A percentile compares a stretch with the other conserved stretches of the same genome.
phyloP scores from a whole-genome alignment of 176 grass and related monocot genomes.

The Aegilops tauschii region DNA sequence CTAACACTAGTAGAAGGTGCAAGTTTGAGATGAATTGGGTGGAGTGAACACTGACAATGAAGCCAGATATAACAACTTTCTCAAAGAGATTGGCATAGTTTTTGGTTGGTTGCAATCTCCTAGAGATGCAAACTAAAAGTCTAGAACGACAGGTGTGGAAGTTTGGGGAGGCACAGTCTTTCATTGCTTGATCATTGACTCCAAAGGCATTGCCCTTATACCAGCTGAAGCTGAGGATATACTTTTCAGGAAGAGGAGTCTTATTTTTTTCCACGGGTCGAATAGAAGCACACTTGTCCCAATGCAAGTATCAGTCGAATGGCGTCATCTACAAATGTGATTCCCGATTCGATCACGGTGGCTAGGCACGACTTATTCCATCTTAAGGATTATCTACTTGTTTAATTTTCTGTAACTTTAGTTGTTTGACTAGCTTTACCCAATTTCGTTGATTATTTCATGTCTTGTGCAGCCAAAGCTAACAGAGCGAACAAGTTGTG shows the following conservation, averaged over 20 bases:
- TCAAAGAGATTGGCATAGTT: too few species aligned
- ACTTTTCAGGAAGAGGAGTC: not conserved
- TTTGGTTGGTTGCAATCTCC: too few species aligned
- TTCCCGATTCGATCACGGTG: not conserved
- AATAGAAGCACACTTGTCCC: too few species aligned
- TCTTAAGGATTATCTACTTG: not conserved
- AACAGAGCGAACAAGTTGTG: not conserved
- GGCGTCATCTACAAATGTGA: not conserved
- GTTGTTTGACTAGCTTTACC: not conserved
- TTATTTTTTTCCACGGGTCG: too few species aligned
- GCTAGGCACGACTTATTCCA: not conserved
- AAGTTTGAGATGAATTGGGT: not conserved
- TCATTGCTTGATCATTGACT: constrained; percentile 30
- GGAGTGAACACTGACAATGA: too few species aligned
- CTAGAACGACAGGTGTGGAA: too few species aligned
- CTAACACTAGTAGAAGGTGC: too few species aligned
- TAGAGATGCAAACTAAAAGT: too few species aligned
- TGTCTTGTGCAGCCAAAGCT: constrained; percentile 4
- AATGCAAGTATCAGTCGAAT: too few species aligned
- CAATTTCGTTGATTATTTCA: not conserved
- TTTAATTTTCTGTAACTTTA: not conserved
- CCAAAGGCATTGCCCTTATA: constrained; percentile 21
- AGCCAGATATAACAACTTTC: too few species aligned
- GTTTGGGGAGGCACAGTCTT: too few species aligned
- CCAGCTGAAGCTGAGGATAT: not conserved